A percentile compares a stretch with the other conserved stretches of the same genome.
phyloP scores from a whole-genome alignment of 192 early-diverging fungal species.

The Podila epicladia region DNA sequence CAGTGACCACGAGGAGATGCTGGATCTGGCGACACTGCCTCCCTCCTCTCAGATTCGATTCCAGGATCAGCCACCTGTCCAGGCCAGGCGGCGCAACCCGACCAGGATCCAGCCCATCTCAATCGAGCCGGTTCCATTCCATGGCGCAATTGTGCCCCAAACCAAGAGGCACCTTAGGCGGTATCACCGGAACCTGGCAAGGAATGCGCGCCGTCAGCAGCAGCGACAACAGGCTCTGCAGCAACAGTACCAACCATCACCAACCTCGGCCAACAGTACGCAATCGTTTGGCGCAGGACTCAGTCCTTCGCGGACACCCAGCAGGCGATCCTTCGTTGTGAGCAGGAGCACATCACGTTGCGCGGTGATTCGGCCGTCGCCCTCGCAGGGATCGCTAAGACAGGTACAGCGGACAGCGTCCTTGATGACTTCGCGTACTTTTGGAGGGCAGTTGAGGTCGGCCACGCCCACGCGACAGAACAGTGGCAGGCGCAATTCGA shows the following conservation, averaged over 20 bases:
- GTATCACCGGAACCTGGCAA: slow-evolving; percentile 18
- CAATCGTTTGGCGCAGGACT: too few relatives aligned
- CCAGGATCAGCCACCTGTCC: too few relatives aligned
- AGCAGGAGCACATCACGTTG: not conserved
- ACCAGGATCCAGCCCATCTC: slow-evolving; percentile 36
- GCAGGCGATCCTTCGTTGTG: not conserved
- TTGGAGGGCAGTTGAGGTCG: not conserved
- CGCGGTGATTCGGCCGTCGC: not conserved
- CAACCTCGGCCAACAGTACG: too few relatives aligned
- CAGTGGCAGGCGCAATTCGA: not conserved
- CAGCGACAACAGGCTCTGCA: not conserved
- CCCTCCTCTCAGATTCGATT: not conserved
- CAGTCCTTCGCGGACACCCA: too few relatives aligned
- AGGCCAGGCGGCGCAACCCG: slow-evolving; percentile 17
- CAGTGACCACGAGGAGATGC: not conserved
- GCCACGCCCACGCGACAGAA: not conserved
- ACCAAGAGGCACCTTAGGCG: slow-evolving; percentile 16
- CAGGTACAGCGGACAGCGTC: slow-evolving; percentile 11
- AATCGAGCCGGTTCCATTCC: slow-evolving; percentile 31
- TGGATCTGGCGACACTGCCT: not conserved
- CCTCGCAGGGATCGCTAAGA: slow-evolving; percentile 1
- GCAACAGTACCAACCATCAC: too few relatives aligned
- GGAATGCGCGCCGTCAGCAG: not conserved
- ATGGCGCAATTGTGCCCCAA: slow-evolving; percentile 34
- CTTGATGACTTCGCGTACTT: not conserved